Conservation (phyloP, 768 basidiomycete genomes). For the Crassisporium funariophilum region DNA sequence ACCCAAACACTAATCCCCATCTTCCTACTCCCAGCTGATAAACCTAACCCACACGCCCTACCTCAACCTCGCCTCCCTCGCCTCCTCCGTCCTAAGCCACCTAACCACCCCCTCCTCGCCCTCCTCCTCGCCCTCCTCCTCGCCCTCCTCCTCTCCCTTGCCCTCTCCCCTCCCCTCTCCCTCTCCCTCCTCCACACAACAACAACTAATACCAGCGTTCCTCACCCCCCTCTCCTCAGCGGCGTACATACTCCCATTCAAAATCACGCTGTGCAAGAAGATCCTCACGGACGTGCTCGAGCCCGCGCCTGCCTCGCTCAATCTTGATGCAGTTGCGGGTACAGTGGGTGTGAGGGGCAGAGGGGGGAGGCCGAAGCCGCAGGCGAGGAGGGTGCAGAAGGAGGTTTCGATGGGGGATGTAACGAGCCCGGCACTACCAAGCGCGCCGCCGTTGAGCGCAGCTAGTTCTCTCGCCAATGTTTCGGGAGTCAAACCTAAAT, state of each 20-base stretch:
- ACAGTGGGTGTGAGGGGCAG: background rate
- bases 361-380: background rate
- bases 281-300: slow-evolving; percentile 10
- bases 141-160: slow-evolving; percentile 1
- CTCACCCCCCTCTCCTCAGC: background rate
- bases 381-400: background rate
- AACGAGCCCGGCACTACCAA: background rate
- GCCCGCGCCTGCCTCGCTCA: background rate
- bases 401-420: background rate
- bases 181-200: slow-evolving; percentile 8
- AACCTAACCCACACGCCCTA: background rate
- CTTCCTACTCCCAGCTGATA: background rate
- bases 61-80: slow-evolving; percentile 16
- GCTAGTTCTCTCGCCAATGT: no score
- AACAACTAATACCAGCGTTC: slow-evolving; percentile 3
- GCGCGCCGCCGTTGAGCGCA: background rate
- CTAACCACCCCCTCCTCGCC: slow-evolving; percentile 7
- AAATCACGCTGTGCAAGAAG: slow-evolving; percentile 44
- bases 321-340: background rate
- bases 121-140: slow-evolving; percentile 1
- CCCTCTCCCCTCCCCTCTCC: background rate
- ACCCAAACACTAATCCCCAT: background rate
- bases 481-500: no score
- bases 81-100: slow-evolving; percentile 17
- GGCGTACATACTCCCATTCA: slow-evolving; percentile 38